A percentile compares a stretch with the other conserved stretches of the same genome.
Evolutionary conservation across 306 rosid species (phyloP).

Genomic region (Gastrolobium bilobum): DNA sequence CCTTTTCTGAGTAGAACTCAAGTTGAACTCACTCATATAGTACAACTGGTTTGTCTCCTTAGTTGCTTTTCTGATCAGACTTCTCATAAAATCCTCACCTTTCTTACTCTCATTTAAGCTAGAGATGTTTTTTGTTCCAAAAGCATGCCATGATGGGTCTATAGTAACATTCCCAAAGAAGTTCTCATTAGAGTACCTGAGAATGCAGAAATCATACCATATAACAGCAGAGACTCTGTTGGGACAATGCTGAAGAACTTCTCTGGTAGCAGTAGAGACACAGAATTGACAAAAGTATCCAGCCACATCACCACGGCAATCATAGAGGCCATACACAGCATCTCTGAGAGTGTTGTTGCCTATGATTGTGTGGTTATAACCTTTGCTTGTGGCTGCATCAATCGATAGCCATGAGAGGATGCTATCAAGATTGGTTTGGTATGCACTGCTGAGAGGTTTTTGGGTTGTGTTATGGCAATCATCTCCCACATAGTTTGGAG

Average conservation of each 20-base stretch:
- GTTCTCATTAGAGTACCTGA: constrained; percentile 9
- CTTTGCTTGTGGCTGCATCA: constrained; percentile 37
- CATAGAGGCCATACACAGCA: constrained; percentile 41
- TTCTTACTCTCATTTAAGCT: not conserved
- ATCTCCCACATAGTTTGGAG: not conserved
- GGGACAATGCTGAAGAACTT: not conserved
- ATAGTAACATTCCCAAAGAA: not conserved
- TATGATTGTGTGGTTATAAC: constrained; percentile 20
- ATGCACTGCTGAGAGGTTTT: not conserved
- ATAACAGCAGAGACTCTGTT: constrained; percentile 1
- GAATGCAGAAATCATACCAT: constrained; percentile 28
- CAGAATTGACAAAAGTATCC: constrained; percentile 42
- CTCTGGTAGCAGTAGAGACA: not conserved
- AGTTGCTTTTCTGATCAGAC: constrained; percentile 35
- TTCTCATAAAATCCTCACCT: constrained; percentile 6
- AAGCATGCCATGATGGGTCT: not conserved
- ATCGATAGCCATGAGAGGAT: not conserved
- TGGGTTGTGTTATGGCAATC: not conserved
- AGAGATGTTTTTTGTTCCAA: not conserved
- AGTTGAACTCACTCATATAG: not conserved
- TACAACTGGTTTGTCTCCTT: not conserved
- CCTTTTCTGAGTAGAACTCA: not conserved
- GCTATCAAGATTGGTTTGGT: constrained; percentile 6
- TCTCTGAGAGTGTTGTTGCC: not conserved
- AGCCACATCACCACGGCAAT: constrained; percentile 1